A percentile compares a stretch with the other conserved stretches of the same genome.
These are phyloP conservation scores for Chrysoporthe austroafricana DNA, from an alignment of 2,329 filamentous ascomycete species.

Conservation along the genomic window DNA sequence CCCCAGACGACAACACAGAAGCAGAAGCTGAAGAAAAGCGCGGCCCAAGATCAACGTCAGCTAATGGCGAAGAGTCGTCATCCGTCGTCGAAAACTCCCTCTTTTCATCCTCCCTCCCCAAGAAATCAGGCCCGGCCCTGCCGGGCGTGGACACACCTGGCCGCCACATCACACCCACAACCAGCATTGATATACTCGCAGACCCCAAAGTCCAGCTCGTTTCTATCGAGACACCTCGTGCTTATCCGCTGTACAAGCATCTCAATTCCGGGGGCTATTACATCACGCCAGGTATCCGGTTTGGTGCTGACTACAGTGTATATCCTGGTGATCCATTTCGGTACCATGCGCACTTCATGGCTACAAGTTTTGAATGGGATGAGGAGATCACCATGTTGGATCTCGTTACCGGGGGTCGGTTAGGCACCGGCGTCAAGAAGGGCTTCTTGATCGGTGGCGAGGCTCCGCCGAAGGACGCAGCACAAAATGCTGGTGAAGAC, in stretches of 20 bases:
- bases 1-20: neutral
- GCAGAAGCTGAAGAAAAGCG: constrained; percentile 3
- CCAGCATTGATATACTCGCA: constrained; percentile 41
- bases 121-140: neutral
- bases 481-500: constrained; percentile 37
- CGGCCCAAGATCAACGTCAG: neutral
- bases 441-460: constrained; percentile 83
- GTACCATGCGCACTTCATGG: constrained; percentile 94
- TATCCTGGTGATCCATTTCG: constrained; percentile 94
- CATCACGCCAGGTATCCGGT: constrained; percentile 88
- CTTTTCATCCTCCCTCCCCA: constrained; percentile 7
- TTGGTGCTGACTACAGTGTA: constrained; percentile 91
- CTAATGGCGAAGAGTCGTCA: constrained; percentile 8
- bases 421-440: constrained; percentile 97
- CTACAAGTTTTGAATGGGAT: constrained; percentile 83
- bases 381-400: constrained; percentile 84
- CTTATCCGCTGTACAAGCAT: constrained; percentile 79
- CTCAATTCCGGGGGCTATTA: constrained; percentile 82
- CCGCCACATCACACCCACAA: constrained; percentile 48
- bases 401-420: constrained; percentile 79
- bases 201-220: constrained; percentile 22
- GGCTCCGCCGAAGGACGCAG: constrained; percentile 41
- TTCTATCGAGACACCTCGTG: constrained; percentile 45
- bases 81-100: constrained; percentile 6
- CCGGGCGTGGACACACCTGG: constrained; percentile 34